Evolutionary conservation across 2,329 filamentous ascomycete genomes (phyloP).

Genomic region (Triangularia verruculosa): DNA sequence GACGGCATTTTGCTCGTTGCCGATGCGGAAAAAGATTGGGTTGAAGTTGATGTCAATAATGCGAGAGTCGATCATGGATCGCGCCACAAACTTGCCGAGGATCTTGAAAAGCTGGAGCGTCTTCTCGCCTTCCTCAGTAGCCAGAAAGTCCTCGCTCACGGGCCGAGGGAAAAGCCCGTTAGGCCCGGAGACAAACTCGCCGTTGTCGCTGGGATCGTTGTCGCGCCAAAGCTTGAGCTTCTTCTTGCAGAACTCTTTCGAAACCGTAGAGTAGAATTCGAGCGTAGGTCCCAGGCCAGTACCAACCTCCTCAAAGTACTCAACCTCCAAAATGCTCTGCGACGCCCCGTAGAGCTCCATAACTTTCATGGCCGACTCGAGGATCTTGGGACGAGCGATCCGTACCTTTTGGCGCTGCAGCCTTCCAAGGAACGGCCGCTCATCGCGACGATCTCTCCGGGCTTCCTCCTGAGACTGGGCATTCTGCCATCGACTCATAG

Average conservation of each 20-base stretch:
- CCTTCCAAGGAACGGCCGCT: constrained; percentile 85
- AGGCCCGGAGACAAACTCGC: constrained; percentile 81
- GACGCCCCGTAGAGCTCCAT: constrained; percentile 99
- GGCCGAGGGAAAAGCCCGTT: constrained; percentile 89
- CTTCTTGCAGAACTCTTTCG: constrained; percentile 95
- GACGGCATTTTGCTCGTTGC: constrained; percentile 64
- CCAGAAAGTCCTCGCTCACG: constrained; percentile 73
- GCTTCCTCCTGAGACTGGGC: constrained; percentile 78
- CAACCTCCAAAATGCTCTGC: constrained; percentile 91
- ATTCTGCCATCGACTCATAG: constrained; percentile 97
- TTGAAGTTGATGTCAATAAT: constrained; percentile 99
- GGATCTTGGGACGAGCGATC: constrained; percentile 88
- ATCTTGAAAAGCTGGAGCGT: constrained; percentile 87
- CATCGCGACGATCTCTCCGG: constrained; percentile 80
- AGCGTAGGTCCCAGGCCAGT: constrained; percentile 93
- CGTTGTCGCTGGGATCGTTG: constrained; percentile 67
- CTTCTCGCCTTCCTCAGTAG: constrained; percentile 77
- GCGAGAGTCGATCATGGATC: constrained; percentile 96
- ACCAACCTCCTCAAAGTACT: constrained; percentile 98
- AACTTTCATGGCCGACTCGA: constrained; percentile 95
- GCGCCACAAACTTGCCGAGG: constrained; percentile 93
- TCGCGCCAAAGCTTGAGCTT: constrained; percentile 97
- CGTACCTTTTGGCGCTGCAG: constrained; percentile 97
- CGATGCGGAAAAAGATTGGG: constrained; percentile 94
- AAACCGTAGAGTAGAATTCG: constrained; percentile 97